Evolutionary conservation across 352 stramenopile species (phyloP), one percentile per base, ranked within the genome.

Genomic region (Pythium utonaiense): DNA sequence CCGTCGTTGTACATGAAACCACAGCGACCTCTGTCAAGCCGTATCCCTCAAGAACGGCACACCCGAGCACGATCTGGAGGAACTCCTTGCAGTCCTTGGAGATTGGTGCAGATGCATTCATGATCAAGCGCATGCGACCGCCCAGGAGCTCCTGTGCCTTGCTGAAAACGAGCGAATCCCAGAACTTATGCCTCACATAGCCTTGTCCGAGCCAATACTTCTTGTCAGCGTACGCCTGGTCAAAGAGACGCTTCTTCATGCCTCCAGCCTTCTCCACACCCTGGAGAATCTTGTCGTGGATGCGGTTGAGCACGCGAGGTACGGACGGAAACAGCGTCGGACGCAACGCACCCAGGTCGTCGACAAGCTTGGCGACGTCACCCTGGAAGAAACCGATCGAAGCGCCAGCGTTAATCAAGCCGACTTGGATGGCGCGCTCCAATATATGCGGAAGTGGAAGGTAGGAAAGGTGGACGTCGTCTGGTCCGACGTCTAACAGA

Each of bases 381-480:
- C 94, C 95, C 8, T 92, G 80, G 60, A 73, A 85, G 38, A 85
- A 82, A 0, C 75, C 34, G 93, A 88, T 41, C 75, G 78, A 34
- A 76, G 90, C 60, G 83, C 95, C 45, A 68, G 87, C 41, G 68
- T 74, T 69, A 96, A 93, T 10, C 81, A 98, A 83, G 24, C 81
- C 79, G 14, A 71, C 82, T 2, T 96, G 87, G 21, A 98, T 78
- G 2, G 88, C 70, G 7, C 95, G 83, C 77, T 99, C 96, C 57
- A 98, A 98, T 30, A 98, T 95, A 71, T 99, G 96, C 0, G 95
- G 80, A 21, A 99, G 70, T n/a, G 96, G 96, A 30, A 99, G 73
- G 73, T 98, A 99, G 19, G 86, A 97, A 16, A 98, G 70, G 69
- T 98, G 91, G 25, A 96, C 75, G 71, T 98, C 93, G 21, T 57